These are phyloP conservation scores for Combretum micranthum DNA, from an alignment of 345 rosid genomes.

Conservation along the genomic window DNA sequence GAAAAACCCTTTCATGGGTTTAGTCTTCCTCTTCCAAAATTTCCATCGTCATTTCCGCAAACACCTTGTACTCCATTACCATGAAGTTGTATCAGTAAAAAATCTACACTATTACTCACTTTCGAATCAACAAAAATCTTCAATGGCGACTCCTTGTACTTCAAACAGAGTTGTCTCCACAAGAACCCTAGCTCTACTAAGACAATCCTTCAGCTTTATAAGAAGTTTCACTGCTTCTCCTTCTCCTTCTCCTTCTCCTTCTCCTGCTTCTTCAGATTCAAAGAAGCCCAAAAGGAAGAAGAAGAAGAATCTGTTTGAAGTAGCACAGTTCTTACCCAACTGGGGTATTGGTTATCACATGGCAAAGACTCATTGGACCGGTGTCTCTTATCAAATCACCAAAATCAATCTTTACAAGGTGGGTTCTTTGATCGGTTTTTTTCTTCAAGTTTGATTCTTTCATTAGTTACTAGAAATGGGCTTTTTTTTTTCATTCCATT, in stretches of 20 bases:
- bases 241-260: slow-evolving; percentile 18
- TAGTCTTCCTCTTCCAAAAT: too few relatives aligned
- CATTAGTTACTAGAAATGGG: not conserved
- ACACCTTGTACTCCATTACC: too few relatives aligned
- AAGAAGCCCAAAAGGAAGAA: slow-evolving; percentile 48
- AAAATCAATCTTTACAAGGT: slow-evolving; percentile 96
- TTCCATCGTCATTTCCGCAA: too few relatives aligned
- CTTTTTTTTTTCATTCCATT: not conserved
- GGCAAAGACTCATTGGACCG: slow-evolving; percentile 95
- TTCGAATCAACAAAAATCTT: not conserved
- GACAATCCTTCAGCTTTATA: slow-evolving; percentile 36
- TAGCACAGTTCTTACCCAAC: slow-evolving; percentile 82
- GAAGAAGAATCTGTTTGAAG: slow-evolving; percentile 96
- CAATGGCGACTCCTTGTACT: slow-evolving; percentile 33
- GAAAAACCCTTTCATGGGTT: too few relatives aligned
- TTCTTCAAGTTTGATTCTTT: too few relatives aligned
- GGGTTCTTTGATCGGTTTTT: not conserved
- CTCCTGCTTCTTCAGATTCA: slow-evolving; percentile 23
- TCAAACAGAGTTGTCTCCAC: slow-evolving; percentile 23
- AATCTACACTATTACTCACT: too few relatives aligned
- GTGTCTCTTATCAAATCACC: slow-evolving; percentile 81
- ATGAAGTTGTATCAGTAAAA: too few relatives aligned
- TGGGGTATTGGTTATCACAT: slow-evolving; percentile 93
- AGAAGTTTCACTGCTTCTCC: slow-evolving; percentile 36
- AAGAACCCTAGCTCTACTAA: slow-evolving; percentile 23